Evolutionary conservation across 1,139 yeast species (phyloP).

Genomic region (Yamadazyma friedrichii): DNA sequence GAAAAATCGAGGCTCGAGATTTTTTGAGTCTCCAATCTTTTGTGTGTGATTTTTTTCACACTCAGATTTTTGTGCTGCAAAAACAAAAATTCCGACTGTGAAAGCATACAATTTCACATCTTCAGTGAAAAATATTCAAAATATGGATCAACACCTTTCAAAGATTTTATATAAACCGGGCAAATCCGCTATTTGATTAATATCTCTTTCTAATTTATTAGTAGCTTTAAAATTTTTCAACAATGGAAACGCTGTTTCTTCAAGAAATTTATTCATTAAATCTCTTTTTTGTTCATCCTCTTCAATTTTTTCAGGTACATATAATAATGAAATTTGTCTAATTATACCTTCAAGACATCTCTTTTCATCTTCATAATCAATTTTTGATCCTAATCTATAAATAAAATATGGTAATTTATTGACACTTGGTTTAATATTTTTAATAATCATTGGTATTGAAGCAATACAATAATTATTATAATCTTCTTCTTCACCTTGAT

Average conservation of each 20-base stretch:
- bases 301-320: conserved; percentile 62
- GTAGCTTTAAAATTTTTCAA: conserved; percentile 72
- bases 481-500: conserved; percentile 14
- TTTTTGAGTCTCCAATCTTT: too few relatives aligned
- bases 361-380: conserved; percentile 67
- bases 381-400: conserved; percentile 54
- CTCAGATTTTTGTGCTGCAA: neutral
- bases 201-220: conserved; percentile 44
- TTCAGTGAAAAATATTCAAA: too few relatives aligned
- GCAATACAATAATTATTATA: conserved; percentile 31
- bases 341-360: conserved; percentile 65
- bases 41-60: conserved; percentile 2
- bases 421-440: conserved; percentile 60
- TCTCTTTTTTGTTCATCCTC: conserved; percentile 20
- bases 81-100: too few relatives aligned
- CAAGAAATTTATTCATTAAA: conserved; percentile 39
- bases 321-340: conserved; percentile 67
- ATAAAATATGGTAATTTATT: conserved; percentile 67
- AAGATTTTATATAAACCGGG: conserved; percentile 91
- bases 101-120: neutral
- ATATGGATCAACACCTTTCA: conserved; percentile 68
- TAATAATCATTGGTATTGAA: conserved; percentile 67
- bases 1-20: too few relatives aligned
- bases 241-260: conserved; percentile 63
- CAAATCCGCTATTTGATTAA: conserved; percentile 83